These are phyloP conservation scores for Candida ipomoeae DNA, from an alignment of 805 yeast genomes.

Conservation along the genomic window DNA sequence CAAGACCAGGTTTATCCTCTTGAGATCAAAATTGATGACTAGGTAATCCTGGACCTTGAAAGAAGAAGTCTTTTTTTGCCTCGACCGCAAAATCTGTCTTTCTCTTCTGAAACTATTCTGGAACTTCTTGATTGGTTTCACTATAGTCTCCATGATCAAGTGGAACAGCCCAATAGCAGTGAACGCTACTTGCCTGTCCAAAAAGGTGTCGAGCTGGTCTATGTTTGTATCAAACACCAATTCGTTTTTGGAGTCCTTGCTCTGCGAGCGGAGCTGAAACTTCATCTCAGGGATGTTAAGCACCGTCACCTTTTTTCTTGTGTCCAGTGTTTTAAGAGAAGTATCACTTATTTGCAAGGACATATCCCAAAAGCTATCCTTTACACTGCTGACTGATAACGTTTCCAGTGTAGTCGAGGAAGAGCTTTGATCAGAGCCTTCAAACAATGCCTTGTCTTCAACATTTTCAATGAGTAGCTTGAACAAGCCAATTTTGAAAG, in stretches of 20 bases:
- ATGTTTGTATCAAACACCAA: slow-evolving; percentile 5
- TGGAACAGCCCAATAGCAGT: slow-evolving; percentile 32
- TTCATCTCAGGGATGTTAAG: slow-evolving; percentile 21
- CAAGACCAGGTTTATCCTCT: slow-evolving; percentile 11
- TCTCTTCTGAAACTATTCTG: slow-evolving; percentile 23
- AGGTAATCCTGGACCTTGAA: slow-evolving; percentile 4
- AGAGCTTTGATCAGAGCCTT: neutral
- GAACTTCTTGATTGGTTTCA: slow-evolving; percentile 27
- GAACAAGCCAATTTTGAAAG: slow-evolving; percentile 3
- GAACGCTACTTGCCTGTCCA: slow-evolving; percentile 31
- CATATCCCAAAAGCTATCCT: slow-evolving; percentile 23
- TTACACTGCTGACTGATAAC: slow-evolving; percentile 14
- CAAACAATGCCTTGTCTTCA: neutral
- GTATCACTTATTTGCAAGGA: slow-evolving; percentile 16
- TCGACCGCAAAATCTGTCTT: slow-evolving; percentile 9
- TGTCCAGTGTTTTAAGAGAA: slow-evolving; percentile 13
- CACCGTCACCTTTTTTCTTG: slow-evolving; percentile 14
- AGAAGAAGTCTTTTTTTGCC: neutral
- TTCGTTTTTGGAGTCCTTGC: neutral
- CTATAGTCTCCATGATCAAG: slow-evolving; percentile 26
- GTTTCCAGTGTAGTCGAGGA: slow-evolving; percentile 29
- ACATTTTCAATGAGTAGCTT: neutral
- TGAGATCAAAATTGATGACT: slow-evolving; percentile 1
- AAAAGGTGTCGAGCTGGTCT: slow-evolving; percentile 17
- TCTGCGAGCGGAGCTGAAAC: slow-evolving; percentile 8